These are phyloP conservation scores for Kodamaea jinghongensis DNA, from an alignment of 805 yeast species.

Conservation along the genomic window DNA sequence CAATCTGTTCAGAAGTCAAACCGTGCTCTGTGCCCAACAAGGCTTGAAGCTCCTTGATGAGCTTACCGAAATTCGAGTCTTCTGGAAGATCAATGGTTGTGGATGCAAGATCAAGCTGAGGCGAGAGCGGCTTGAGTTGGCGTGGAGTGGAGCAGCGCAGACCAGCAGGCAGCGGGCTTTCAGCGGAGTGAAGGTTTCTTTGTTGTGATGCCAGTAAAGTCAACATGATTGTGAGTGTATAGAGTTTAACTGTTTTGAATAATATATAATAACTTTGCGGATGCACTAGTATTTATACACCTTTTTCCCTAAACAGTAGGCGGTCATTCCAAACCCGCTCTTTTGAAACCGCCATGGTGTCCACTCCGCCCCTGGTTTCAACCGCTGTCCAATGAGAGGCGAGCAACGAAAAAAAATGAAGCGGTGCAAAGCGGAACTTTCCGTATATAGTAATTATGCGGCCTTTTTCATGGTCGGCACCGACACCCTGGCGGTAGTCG, in stretches of 20 bases:
- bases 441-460: no score
- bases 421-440: no score
- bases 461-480: no score
- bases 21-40: conserved; percentile 33
- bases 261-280: no score
- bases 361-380: no score
- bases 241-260: not conserved
- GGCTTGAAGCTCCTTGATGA: conserved; percentile 27
- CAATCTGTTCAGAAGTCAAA: conserved; percentile 47
- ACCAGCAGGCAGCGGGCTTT: not conserved
- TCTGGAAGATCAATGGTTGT: conserved; percentile 9
- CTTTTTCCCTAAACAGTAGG: no score
- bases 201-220: conserved; percentile 3
- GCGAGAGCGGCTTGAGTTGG: conserved; percentile 5
- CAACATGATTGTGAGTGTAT: not conserved
- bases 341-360: no score
- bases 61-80: conserved; percentile 15
- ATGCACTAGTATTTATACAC: conserved; percentile 1
- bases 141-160: conserved; percentile 7
- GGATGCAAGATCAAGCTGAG: conserved; percentile 4
- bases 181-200: conserved; percentile 1
- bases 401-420: no score
- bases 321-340: no score
- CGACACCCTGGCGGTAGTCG: no score
- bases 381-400: no score